These are phyloP conservation scores for Tetracladium setigerum DNA, from an alignment of 495 filamentous ascomycete species.

Conservation along the genomic window DNA sequence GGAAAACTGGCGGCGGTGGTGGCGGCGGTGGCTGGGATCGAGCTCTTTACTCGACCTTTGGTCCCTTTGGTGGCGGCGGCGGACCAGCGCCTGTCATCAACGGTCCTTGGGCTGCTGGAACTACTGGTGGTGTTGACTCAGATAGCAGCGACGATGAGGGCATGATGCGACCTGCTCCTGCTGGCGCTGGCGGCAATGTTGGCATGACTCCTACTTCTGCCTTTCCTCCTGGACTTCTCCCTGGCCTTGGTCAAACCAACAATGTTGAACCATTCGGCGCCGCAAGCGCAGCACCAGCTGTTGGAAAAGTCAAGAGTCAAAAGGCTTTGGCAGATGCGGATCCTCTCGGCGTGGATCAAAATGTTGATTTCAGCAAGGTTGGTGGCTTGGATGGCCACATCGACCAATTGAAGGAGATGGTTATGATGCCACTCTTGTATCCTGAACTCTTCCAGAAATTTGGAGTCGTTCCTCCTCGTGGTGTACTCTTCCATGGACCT, in stretches of 20 bases:
- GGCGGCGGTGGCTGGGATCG: slow-evolving; percentile 54
- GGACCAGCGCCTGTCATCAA: slow-evolving; percentile 65
- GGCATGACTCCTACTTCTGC: slow-evolving; percentile 73
- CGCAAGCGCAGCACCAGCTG: slow-evolving; percentile 65
- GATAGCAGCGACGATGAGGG: slow-evolving; percentile 95
- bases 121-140: slow-evolving; percentile 75
- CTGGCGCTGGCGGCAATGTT: slow-evolving; percentile 50
- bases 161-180: slow-evolving; percentile 40
- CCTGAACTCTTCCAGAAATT: slow-evolving; percentile 91
- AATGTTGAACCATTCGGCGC: slow-evolving; percentile 47
- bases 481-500: slow-evolving; percentile 93
- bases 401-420: slow-evolving; percentile 96
- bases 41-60: slow-evolving; percentile 74
- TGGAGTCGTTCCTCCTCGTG: slow-evolving; percentile 85
- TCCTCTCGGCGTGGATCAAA: slow-evolving; percentile 84
- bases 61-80: slow-evolving; percentile 83
- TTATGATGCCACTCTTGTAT: slow-evolving; percentile 84
- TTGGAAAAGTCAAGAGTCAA: slow-evolving; percentile 80
- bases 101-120: slow-evolving; percentile 67
- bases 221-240: slow-evolving; percentile 46
- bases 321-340: slow-evolving; percentile 82
- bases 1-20: slow-evolving; percentile 45
- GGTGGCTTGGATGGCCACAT: slow-evolving; percentile 89
- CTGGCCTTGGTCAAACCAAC: slow-evolving; percentile 50
- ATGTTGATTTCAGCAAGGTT: slow-evolving; percentile 85